A percentile compares a stretch with the other conserved stretches of the same genome.
These are phyloP conservation scores for Alternaria alternata DNA, from an alignment of 2,329 filamentous ascomycete genomes.

Conservation along the genomic window DNA sequence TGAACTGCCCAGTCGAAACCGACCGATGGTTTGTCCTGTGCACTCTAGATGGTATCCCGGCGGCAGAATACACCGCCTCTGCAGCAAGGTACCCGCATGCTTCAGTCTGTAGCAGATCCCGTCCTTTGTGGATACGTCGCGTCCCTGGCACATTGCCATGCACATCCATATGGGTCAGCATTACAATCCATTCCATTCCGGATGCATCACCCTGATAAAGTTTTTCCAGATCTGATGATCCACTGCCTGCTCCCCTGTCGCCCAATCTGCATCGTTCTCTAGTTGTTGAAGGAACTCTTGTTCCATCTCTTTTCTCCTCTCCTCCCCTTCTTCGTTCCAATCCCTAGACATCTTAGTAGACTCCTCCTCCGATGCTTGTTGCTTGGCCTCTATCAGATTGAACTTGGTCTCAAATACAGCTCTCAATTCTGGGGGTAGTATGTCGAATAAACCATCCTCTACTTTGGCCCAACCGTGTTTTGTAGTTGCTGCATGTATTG, in stretches of 20 bases:
- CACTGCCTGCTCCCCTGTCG: neutral
- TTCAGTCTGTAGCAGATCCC: neutral
- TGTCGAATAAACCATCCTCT: neutral
- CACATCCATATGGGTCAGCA: neutral
- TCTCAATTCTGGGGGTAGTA: neutral
- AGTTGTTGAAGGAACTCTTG: neutral
- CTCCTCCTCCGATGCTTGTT: neutral
- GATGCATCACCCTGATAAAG: neutral
- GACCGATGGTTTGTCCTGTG: neutral
- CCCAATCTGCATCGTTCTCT: neutral
- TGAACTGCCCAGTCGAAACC: no score
- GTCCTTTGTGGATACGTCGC: neutral
- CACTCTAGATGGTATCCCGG: neutral
- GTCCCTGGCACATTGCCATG: neutral
- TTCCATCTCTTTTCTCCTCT: constrained; percentile 3
- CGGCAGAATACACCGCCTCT: neutral
- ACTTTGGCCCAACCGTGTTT: constrained; percentile 5
- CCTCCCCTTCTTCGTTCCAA: neutral
- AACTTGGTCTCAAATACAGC: neutral
- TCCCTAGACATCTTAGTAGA: neutral
- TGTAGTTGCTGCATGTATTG: constrained; percentile 21
- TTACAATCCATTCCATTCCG: neutral
- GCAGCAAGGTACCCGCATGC: neutral
- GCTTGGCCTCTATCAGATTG: neutral
- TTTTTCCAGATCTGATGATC: neutral